Conservation (phyloP, 129 eudicot genomes). For the Centrapalus pauciflorus region DNA sequence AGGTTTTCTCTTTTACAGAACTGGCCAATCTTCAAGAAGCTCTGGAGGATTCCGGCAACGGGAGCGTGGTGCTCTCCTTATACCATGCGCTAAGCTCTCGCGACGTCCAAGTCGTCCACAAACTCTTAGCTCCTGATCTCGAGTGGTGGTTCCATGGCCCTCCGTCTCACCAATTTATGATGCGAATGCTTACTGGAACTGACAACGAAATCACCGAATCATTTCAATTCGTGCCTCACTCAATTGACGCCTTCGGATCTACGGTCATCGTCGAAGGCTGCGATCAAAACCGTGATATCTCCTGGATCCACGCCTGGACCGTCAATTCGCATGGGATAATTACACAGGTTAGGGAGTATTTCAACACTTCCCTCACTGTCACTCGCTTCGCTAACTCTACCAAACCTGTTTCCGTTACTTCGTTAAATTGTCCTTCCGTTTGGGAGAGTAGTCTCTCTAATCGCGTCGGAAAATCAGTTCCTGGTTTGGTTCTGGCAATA, state of each 20-base stretch:
- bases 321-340: constrained; percentile 79
- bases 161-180: constrained; percentile 89
- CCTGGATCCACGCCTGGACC: constrained; percentile 98
- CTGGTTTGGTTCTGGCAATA: constrained; percentile 80
- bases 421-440: constrained; percentile 64
- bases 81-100: constrained; percentile 79
- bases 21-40: constrained; percentile 73
- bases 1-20: constrained; percentile 32
- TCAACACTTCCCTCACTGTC: constrained; percentile 83
- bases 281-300: constrained; percentile 58
- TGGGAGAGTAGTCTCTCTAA: constrained; percentile 81
- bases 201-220: constrained; percentile 13
- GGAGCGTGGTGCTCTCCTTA: constrained; percentile 70
- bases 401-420: constrained; percentile 13
- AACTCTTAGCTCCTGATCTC: constrained; percentile 74
- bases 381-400: constrained; percentile 37
- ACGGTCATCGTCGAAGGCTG: constrained; percentile 86
- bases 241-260: constrained; percentile 67
- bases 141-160: constrained; percentile 99
- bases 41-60: constrained; percentile 64
- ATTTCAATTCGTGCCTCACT: constrained; percentile 52
- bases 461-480: constrained; percentile 83
- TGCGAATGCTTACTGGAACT: constrained; percentile 87
- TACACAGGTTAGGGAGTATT: constrained; percentile 87
- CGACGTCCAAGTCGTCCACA: constrained; percentile 58